Base-by-base conservation (phyloP, 1,284 basidiomycete species). In the Trichosporon sp. region DNA sequence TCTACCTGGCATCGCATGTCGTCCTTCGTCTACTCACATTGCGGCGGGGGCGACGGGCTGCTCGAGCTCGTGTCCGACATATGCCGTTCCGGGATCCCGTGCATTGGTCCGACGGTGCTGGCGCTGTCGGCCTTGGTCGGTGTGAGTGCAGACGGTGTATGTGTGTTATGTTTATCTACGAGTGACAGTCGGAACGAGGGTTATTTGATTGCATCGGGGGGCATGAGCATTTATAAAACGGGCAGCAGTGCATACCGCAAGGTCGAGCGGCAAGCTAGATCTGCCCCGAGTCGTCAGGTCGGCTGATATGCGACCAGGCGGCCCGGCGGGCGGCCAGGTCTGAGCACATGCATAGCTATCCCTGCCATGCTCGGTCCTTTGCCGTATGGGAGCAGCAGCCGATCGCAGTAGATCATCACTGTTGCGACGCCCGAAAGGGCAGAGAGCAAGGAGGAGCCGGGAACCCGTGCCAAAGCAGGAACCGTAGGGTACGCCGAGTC, bases 11-110 rank as follows among this genome's bases (percentile, higher is more conserved):
- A 54, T 21, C 4, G 38, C 2, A 5, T 37, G 35, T 37, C 35
- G 8, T 37, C 6, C 35, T 37, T 37, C 35, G n/a, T 26, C 51
- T 26, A 54, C 51, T 54, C 51, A 54, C 51, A 54, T 19, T 54
- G 51, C 51, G 51, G 51, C 6, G 51, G 51, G 51, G 51, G 51
- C 19, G 51, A 21, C 19, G 51, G 51, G 51, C 51, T 54, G 51
- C 26, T 8, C 51, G 51, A 54, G 51, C 21, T 54, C 51, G 51
- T 21, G 51, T 54, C 51, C 51, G 51, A 54, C 51, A 26, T n/a
- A 8, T 26, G 21, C 21, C 51, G 51, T 54, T 19, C 51, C 19
- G 51, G 51, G 51, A 54, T 54, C 51, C 51, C 51, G 51, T 54
- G 51, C 51, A 54, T 54, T 54, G 51, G 21, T 7, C 51, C 51